These are phyloP conservation scores for Globisporangium apiculatum DNA, from an alignment of 352 stramenopile genomes.

Conservation along the genomic window DNA sequence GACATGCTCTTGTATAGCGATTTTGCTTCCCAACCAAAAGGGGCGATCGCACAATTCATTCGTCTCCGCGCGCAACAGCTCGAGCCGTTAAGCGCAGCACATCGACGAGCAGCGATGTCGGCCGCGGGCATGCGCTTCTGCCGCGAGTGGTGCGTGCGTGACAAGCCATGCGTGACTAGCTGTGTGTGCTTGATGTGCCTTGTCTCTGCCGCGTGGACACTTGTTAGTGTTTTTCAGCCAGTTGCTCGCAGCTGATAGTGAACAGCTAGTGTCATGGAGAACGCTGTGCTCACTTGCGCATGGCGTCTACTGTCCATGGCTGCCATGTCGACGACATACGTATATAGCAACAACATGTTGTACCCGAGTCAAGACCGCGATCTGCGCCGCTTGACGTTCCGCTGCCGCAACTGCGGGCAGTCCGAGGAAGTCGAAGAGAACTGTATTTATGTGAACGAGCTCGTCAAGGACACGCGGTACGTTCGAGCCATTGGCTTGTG, in stretches of 20 bases:
- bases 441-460: conserved; percentile 90
- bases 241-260: too few species aligned
- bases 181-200: neutral
- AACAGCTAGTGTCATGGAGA: too few species aligned
- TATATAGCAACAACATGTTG: conserved; percentile 88
- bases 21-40: too few species aligned
- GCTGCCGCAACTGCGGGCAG: conserved; percentile 83
- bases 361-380: conserved; percentile 87
- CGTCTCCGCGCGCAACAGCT: neutral
- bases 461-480: conserved; percentile 85
- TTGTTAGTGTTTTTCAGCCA: neutral
- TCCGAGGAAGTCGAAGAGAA: conserved; percentile 82
- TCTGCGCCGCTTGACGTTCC: conserved; percentile 77
- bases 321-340: neutral
- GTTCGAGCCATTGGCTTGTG: conserved; percentile 9
- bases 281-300: too few species aligned
- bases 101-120: conserved; percentile 30
- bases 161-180: neutral
- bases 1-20: too few species aligned
- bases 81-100: too few species aligned
- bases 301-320: too few species aligned
- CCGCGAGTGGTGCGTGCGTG: conserved; percentile 66
- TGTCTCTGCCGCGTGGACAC: too few species aligned
- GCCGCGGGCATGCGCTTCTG: conserved; percentile 86
- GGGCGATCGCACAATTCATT: neutral